These are phyloP conservation scores for Zoysia japonica DNA, from an alignment of 176 grass and related monocot species.

Conservation along the genomic window DNA sequence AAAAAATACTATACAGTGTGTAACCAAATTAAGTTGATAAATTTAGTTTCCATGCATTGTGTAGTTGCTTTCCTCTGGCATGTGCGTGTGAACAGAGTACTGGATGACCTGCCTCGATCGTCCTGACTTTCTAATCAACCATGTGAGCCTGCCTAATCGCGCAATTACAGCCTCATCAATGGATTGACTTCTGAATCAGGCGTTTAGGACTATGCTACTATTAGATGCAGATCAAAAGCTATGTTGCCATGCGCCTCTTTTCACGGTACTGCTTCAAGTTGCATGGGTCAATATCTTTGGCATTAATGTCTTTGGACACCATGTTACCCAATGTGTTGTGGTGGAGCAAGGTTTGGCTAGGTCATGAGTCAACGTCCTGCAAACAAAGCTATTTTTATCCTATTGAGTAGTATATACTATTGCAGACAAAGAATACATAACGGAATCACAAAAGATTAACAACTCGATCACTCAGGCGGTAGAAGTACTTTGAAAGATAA, in stretches of 20 bases:
- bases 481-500: no score
- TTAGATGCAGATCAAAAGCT: not conserved
- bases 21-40: constrained; percentile 15
- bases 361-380: not conserved
- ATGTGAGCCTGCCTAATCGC: not conserved
- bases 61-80: not conserved
- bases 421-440: no score
- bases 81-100: not conserved
- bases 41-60: constrained; percentile 12
- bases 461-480: no score
- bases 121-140: not conserved
- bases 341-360: not conserved
- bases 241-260: constrained; percentile 11
- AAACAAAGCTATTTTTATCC: not conserved
- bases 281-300: not conserved
- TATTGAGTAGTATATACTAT: no score
- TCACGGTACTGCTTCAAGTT: not conserved
- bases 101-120: not conserved
- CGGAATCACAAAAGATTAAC: no score
- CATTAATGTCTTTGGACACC: not conserved
- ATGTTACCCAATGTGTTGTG: not conserved
- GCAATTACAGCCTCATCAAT: not conserved
- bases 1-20: not conserved
- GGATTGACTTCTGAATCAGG: not conserved
- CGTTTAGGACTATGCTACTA: no score